Conservation (phyloP, 805 yeast genomes). For the Lachancea kluyveri region DNA sequence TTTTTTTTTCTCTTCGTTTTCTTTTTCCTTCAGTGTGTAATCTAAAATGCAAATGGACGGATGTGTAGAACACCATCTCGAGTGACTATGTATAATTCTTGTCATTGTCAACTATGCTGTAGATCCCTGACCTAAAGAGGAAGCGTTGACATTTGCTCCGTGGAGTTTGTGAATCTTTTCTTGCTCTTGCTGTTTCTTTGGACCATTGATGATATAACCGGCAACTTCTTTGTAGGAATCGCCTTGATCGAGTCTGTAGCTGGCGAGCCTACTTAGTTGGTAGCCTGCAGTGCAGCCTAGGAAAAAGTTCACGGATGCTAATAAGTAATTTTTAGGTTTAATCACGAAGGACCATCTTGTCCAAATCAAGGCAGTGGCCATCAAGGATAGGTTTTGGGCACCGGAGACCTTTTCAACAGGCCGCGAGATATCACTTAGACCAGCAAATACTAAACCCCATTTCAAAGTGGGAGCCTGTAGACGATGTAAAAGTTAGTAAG, state of each 20-base stretch:
- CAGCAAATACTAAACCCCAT: conserved; percentile 92
- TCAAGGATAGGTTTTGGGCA: conserved; percentile 56
- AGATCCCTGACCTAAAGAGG: conserved; percentile 7
- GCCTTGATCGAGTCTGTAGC: conserved; percentile 60
- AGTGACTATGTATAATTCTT: too few species aligned
- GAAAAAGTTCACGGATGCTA: conserved; percentile 93
- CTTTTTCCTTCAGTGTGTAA: too few species aligned
- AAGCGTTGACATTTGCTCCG: conserved; percentile 1
- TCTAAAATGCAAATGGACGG: too few species aligned
- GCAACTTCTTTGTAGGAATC: conserved; percentile 53
- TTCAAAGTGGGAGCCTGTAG: conserved; percentile 53
- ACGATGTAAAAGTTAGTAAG: conserved; percentile 4
- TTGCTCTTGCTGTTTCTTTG: conserved; percentile 3
- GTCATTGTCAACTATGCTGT: conserved; percentile 5
- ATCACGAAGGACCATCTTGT: conserved; percentile 97
- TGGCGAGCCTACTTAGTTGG: conserved; percentile 67
- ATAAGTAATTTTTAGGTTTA: conserved; percentile 74
- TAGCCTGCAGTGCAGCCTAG: conserved; percentile 83
- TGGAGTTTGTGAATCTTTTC: conserved; percentile 5
- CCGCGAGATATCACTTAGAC: conserved; percentile 76
- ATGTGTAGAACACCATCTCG: too few species aligned
- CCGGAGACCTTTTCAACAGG: conserved; percentile 92
- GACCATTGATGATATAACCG: conserved; percentile 53
- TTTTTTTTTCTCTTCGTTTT: too few species aligned
- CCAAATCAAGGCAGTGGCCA: conserved; percentile 94